Conservation (phyloP, 345 rosid genomes). For the Rhodamnia rubescens region DNA sequence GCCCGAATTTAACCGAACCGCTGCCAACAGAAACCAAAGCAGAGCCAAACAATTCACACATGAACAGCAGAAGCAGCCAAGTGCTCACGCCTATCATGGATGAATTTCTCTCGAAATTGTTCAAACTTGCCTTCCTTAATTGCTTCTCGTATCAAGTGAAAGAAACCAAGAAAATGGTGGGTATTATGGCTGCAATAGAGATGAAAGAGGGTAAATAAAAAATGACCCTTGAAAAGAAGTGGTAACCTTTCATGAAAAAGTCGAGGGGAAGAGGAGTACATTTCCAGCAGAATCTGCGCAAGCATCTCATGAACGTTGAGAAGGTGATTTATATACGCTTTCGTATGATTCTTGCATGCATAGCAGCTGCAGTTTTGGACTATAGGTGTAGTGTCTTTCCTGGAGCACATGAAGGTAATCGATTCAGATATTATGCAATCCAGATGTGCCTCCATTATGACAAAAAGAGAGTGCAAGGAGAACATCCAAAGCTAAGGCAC, state of each 20-base stretch:
- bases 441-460: neutral
- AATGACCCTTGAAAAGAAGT: neutral
- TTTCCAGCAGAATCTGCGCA: constrained; percentile 65
- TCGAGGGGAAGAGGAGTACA: constrained; percentile 15
- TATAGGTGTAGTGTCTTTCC: constrained; percentile 49
- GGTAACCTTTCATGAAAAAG: neutral
- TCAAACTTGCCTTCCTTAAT: constrained; percentile 45
- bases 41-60: neutral
- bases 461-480: neutral
- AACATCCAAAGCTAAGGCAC: neutral
- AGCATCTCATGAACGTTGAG: constrained; percentile 76
- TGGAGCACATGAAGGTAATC: constrained; percentile 4
- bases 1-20: neutral
- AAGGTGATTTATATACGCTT: constrained; percentile 66
- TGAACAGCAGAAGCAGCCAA: constrained; percentile 8
- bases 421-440: neutral
- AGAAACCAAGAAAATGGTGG: constrained; percentile 58
- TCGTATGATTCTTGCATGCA: constrained; percentile 64
- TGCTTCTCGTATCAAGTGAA: constrained; percentile 40
- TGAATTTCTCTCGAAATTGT: constrained; percentile 26
- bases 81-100: constrained; percentile 22
- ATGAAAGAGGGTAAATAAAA: neutral
- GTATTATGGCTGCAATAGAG: constrained; percentile 55
- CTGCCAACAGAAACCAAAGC: neutral
- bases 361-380: constrained; percentile 51